A percentile compares a stretch with the other conserved stretches of the same genome.
Evolutionary conservation across 73 alveolate species (phyloP).

Genomic region (Durusdinium trenchii): DNA sequence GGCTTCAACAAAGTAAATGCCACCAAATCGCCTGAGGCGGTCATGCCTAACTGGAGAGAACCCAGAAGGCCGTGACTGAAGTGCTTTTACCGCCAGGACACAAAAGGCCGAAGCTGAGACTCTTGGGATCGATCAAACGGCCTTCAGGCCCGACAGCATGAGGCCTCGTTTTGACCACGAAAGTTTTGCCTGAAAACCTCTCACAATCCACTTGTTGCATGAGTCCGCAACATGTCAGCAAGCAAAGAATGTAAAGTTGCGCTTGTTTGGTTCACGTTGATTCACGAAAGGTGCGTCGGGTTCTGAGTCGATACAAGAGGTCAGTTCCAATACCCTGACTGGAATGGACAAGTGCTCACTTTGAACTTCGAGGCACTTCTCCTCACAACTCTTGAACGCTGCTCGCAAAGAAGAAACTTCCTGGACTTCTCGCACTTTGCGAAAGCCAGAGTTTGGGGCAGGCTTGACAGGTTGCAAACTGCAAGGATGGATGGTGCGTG

Average conservation of each 20-base stretch:
- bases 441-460: not conserved
- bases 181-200: too few species aligned
- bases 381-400: constrained; percentile 53
- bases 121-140: not conserved
- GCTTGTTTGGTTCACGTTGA: too few species aligned
- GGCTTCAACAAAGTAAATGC: constrained; percentile 59
- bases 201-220: too few species aligned
- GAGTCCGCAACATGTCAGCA: too few species aligned
- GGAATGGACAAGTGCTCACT: too few species aligned
- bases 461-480: not conserved
- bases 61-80: not conserved
- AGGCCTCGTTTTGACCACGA: too few species aligned
- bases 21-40: constrained; percentile 48
- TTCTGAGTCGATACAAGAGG: too few species aligned
- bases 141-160: constrained; percentile 7
- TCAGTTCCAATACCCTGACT: too few species aligned
- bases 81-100: not conserved
- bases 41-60: not conserved
- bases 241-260: too few species aligned
- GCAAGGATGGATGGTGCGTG: not conserved
- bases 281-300: too few species aligned
- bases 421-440: not conserved
- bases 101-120: not conserved
- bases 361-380: constrained; percentile 39
- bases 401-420: not conserved